Conservation (phyloP, 306 rosid genomes). For the Hippophae gyantsensis region DNA sequence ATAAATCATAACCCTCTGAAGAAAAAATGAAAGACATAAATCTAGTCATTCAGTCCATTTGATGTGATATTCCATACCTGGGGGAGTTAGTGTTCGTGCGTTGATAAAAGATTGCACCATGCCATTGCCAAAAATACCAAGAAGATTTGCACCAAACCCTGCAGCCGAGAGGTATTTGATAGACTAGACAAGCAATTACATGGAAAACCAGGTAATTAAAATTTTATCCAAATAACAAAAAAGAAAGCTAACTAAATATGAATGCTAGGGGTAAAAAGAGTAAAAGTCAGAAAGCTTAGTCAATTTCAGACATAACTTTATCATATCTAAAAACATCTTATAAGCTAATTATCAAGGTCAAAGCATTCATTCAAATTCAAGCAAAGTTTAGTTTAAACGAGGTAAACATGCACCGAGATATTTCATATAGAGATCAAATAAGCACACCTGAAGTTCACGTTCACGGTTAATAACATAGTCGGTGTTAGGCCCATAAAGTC, state of each 20-base stretch:
- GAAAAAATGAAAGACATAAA: background rate
- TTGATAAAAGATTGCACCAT: conserved; percentile 80
- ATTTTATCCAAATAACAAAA: conserved; percentile 5
- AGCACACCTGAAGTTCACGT: conserved; percentile 71
- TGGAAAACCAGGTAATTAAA: conserved; percentile 14
- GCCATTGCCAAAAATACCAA: conserved; percentile 84
- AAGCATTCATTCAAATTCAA: too few relatives aligned
- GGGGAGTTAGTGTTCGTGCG: conserved; percentile 58
- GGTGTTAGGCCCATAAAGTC: conserved; percentile 88
- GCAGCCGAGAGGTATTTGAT: conserved; percentile 83
- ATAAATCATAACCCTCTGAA: background rate
- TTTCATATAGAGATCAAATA: too few relatives aligned
- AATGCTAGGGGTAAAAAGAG: background rate
- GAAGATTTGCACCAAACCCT: conserved; percentile 92
- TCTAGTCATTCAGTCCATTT: background rate
- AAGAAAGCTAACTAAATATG: conserved; percentile 16
- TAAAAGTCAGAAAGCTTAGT: too few relatives aligned
- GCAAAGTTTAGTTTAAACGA: too few relatives aligned
- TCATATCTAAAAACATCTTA: too few relatives aligned
- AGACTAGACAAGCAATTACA: conserved; percentile 49
- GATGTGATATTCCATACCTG: conserved; percentile 41
- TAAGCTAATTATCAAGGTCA: too few relatives aligned
- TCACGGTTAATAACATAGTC: conserved; percentile 63
- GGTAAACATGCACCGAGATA: too few relatives aligned
- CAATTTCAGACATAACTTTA: too few relatives aligned